Conservation (phyloP, 2,329 filamentous ascomycete species). For the Epichloe gansuensis region DNA sequence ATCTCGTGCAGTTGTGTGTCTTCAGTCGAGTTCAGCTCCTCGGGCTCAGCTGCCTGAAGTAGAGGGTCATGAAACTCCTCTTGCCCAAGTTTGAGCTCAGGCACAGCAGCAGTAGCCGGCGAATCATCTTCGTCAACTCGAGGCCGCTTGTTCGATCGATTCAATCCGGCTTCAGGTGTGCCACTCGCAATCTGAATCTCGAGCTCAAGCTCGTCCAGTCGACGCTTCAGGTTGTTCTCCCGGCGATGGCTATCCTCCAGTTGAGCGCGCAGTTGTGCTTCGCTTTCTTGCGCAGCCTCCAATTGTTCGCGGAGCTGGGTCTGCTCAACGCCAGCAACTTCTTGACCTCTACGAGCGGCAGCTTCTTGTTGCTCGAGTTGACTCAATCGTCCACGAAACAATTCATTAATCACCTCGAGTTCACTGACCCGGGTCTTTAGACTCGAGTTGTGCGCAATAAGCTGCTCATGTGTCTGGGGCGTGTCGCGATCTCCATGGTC, state of each 20-base stretch:
- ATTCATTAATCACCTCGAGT: constrained; percentile 84
- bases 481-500: constrained; percentile 52
- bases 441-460: constrained; percentile 68
- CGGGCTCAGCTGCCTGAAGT: neutral
- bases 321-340: constrained; percentile 43
- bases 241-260: constrained; percentile 67
- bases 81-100: neutral
- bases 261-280: constrained; percentile 42
- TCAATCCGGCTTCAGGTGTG: constrained; percentile 5
- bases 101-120: neutral
- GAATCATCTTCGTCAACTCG: constrained; percentile 4
- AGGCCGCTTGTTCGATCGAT: constrained; percentile 9
- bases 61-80: constrained; percentile 2
- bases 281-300: constrained; percentile 28
- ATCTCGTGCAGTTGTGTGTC: neutral
- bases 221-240: constrained; percentile 71
- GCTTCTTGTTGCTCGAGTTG: constrained; percentile 70
- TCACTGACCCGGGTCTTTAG: constrained; percentile 94
- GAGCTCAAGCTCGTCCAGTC: constrained; percentile 66
- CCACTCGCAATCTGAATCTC: constrained; percentile 30
- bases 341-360: constrained; percentile 48
- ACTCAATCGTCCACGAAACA: constrained; percentile 64
- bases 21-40: neutral
- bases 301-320: constrained; percentile 46
- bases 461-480: constrained; percentile 67